Evolutionary conservation across 2,329 filamentous ascomycete genomes (phyloP), one percentile per base, ranked within the genome.

Genomic region (Diplodia sapinea): DNA sequence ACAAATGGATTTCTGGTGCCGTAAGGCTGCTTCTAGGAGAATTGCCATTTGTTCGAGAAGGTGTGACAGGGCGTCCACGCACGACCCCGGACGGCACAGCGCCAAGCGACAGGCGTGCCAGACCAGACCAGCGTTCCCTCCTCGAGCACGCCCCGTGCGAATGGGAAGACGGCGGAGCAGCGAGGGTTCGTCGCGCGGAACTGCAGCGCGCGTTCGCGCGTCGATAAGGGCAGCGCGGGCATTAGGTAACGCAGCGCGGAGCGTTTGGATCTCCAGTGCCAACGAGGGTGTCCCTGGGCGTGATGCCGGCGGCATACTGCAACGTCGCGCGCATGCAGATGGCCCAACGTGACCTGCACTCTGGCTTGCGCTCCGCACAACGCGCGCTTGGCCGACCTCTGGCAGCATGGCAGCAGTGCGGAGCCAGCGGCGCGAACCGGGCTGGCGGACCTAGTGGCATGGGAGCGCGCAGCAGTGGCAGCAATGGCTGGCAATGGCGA

Each of bases 1-100:
- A 69, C 70, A 70, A 70, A 71, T 63, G 68, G 54, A 62, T 66
- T 57, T 33, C 49, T 66, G 33, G 65, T 57, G 54, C 38, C 29
- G 47, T 68, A 65, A 65, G 61, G 64, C 69, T 68, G 69, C 29
- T 63, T 63, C 59, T 63, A 47, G 59, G 50, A 63, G 43, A 63
- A 63, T 51, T 63, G 59, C 29, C 59, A 63, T 51, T 23, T 63
- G 43, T 63, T 49, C 59, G 50, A 63, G 59, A 63, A 63, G 57
- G 43, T 47, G n/a, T 47, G 43, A 47, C 43, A 47, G 43, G 43
- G 43, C 43, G 43, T n/a, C 36, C 43, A 11, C 43, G 43, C 57
- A 49, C 57, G 26, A 49, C 40, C 57, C 57, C 57, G 40, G 57
- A 15, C 55, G 55, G 55, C 55, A 36, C 55, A 57, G 38, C 57